Base-by-base conservation (phyloP, 768 basidiomycete genomes). In the Tylopilus felleus region DNA sequence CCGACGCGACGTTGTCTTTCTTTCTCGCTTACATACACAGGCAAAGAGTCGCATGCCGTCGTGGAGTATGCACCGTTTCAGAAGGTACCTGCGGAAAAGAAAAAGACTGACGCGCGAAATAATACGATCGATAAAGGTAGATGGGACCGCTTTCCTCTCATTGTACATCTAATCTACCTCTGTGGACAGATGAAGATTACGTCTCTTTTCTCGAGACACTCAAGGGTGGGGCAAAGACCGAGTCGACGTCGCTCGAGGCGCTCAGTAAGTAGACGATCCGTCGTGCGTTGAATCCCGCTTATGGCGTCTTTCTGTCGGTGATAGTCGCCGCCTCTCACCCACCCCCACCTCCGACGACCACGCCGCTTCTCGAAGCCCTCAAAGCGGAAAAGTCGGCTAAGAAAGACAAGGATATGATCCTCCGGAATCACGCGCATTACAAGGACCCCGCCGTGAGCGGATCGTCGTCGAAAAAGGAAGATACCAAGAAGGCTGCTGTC, bases 41-140 rank as follows among this genome's bases (percentile, higher is more conserved):
- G 51, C 16, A 88, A 86, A 62, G 92, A 96, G 66, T 90, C 84
- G 2, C 79, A 86, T 45, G 94, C 91, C 1, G 77, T 97, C 5
- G 93, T 99, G 8, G 96, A 99, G 71, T 98, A 90, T 64, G 90
- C 97, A 0, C 93, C 94, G 5, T 91, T 88, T 58, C 94, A 93
- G 69, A 97, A 93, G 65, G 71, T 88, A 12, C 91, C 94, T 0
- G 65, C 79, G 0, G 77, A 79, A 56, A 84, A 88, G 70, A 85
- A 84, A 69, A 98, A 96, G 72, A 67, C 69, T 0, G 96, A 99
- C 63, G 80, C 80, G 35, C 77, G 93, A 22, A 86, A 85, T 60
- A 91, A 82, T 0, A 96, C 94, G 0, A 96, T 99, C 51, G 93
- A 95, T 60, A 84, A 90, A 73, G 65, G n/a, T 5, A n/a, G 7